Evolutionary conservation across 2,329 filamentous ascomycete species (phyloP), one percentile per base, ranked within the genome.

Genomic region (Parastagonospora nodorum): DNA sequence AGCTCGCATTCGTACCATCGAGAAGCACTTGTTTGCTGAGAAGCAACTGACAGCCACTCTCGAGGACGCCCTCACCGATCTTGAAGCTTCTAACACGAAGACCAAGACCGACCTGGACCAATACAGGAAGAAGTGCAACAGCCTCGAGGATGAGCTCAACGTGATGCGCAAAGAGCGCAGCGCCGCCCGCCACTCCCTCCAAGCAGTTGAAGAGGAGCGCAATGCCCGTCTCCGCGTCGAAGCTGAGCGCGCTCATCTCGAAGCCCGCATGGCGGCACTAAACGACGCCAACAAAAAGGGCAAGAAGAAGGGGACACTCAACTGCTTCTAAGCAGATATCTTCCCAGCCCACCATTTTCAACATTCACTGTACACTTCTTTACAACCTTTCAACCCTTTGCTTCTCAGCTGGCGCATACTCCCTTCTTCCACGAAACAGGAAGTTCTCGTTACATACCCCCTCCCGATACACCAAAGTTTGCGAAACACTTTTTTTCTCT

Each of bases 11-110:
- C 88, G 89, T 53, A 95, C 91, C 6, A 96, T 99, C 57, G 93
- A 99, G 80, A 97, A 97, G 79, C 92, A 97, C 69, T 83, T 99
- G 19, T 88, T 89, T 59, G 94, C 94, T 3, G 94, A 99, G 80
- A 96, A 96, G 72, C 93, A 97, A 74, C 86, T 99, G 51, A 99
- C 93, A 0, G 88, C 90, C 41, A 97, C 93, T 2, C 83, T 99
- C 33, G 94, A 99, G 74, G 93, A 97, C 76, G 94, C 94, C 6
- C 85, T 99, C 28, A 93, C 91, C 2, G 94, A 99, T 66, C 84
- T 99, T 32, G 94, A 99, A 76, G 85, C 86, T 48, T 92, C 95
- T 64, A 92, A 89, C 66, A 95, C 93, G 75, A 93, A 93, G 80
- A 87, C 93, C 74, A 96, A 95, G 80, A 80, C 85, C 2, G 94